Conservation (phyloP, 106 monocot species). For the Dendrobium nobile region DNA sequence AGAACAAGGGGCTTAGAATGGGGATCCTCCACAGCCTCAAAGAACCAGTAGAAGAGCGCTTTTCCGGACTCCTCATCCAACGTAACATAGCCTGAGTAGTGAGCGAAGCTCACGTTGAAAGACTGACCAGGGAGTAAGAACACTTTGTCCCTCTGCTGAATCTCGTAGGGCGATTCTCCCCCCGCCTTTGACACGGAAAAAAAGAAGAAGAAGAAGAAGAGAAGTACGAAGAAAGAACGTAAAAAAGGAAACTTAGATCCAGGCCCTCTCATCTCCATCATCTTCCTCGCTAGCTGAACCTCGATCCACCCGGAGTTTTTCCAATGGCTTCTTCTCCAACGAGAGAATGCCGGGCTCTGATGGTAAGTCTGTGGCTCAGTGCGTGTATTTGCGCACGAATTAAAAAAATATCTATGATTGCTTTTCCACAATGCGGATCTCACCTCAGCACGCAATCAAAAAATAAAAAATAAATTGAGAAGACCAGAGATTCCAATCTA, state of each 20-base stretch:
- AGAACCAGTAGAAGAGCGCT: constrained; percentile 96
- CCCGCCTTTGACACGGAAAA: neutral
- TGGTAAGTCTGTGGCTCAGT: no score
- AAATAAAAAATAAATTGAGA: neutral
- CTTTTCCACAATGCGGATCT: neutral
- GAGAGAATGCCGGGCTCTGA: no score
- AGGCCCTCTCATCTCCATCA: constrained; percentile 11
- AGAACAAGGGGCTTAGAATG: constrained; percentile 79
- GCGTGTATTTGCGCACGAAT: neutral
- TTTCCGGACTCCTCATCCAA: constrained; percentile 52
- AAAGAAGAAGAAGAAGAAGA: constrained; percentile 11
- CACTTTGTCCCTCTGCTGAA: constrained; percentile 44
- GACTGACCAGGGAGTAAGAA: constrained; percentile 46
- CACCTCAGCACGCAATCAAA: neutral
- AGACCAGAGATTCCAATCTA: no score
- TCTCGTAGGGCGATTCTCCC: constrained; percentile 4
- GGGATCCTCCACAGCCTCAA: constrained; percentile 80
- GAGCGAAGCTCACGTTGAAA: constrained; percentile 68
- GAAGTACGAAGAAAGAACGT: neutral
- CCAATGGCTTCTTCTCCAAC: no score
- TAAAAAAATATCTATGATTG: neutral
- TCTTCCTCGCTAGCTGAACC: neutral
- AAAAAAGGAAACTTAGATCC: neutral
- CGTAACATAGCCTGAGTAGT: constrained; percentile 80
- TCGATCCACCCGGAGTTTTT: neutral